A percentile compares a stretch with the other conserved stretches of the same genome.
phyloP scores from a whole-genome alignment of 2,329 filamentous ascomycete species.

The Pochonia chlamydosporia region DNA sequence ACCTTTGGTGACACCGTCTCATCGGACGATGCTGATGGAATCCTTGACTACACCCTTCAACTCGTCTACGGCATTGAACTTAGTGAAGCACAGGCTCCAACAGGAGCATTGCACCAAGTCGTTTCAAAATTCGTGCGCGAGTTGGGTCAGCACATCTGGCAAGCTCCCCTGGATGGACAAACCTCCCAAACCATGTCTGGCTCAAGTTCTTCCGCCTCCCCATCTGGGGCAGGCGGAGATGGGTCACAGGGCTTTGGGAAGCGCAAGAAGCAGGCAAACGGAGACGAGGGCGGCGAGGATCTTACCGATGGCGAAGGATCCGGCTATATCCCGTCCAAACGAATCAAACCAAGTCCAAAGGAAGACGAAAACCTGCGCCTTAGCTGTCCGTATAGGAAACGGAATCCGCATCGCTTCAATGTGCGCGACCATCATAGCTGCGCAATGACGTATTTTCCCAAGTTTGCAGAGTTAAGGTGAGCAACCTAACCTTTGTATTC shows the following conservation, averaged over 20 bases:
- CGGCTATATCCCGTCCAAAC: conserved; percentile 22
- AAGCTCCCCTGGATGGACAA: conserved; percentile 21
- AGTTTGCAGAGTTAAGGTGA: conserved; percentile 34
- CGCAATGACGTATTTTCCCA: conserved; percentile 36
- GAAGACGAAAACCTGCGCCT: conserved; percentile 33
- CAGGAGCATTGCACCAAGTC: conserved; percentile 21
- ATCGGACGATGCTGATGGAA: conserved; percentile 25
- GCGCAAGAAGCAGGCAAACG: conserved; percentile 26
- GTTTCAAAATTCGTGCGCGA: conserved; percentile 27
- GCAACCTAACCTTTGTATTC: conserved; percentile 8
- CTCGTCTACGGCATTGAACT: conserved; percentile 32
- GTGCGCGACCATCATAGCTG: conserved; percentile 39
- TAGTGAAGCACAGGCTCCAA: conserved; percentile 23
- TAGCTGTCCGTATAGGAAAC: conserved; percentile 38
- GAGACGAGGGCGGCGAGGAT: conserved; percentile 28
- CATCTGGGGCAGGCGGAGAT: conserved; percentile 18
- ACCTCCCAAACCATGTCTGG: conserved; percentile 23
- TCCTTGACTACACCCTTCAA: conserved; percentile 31
- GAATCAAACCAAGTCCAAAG: conserved; percentile 22
- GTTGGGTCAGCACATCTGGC: conserved; percentile 27
- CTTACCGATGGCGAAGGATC: conserved; percentile 28
- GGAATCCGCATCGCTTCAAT: conserved; percentile 39
- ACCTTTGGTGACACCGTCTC: conserved; percentile 23
- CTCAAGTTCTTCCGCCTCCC: conserved; percentile 24
- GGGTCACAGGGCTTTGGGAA: conserved; percentile 22